Conservation (phyloP, 176 grass and related monocot genomes). For the Carex myosuroides region DNA sequence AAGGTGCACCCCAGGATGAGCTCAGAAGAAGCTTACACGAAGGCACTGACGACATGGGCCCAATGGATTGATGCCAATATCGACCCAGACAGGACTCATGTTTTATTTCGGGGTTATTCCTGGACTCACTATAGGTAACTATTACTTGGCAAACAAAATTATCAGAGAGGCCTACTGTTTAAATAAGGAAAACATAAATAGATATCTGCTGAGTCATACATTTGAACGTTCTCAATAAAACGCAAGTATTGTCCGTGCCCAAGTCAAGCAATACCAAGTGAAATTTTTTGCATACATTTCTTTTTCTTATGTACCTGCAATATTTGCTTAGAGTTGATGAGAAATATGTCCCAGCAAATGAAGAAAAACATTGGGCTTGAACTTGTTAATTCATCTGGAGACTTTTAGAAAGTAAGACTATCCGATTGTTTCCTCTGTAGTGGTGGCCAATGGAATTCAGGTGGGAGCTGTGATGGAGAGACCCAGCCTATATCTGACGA, state of each 20-base stretch:
- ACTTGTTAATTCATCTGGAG: neutral
- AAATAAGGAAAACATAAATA: neutral
- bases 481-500: slow-evolving; percentile 66
- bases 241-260: neutral
- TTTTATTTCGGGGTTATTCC: slow-evolving; percentile 92
- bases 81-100: slow-evolving; percentile 48
- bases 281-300: neutral
- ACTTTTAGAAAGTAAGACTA: neutral
- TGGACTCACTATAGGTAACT: slow-evolving; percentile 76
- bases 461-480: slow-evolving; percentile 77
- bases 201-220: neutral
- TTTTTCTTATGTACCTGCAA: neutral
- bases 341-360: neutral
- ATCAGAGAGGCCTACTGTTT: neutral
- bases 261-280: neutral
- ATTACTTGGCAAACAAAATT: neutral
- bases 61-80: slow-evolving; percentile 86
- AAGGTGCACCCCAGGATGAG: slow-evolving; percentile 65
- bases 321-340: neutral
- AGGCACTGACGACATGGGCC: slow-evolving; percentile 87
- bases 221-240: neutral
- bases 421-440: slow-evolving; percentile 33
- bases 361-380: neutral
- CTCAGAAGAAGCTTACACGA: slow-evolving; percentile 66
- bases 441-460: slow-evolving; percentile 97